Percentiles rank a stretch among this genome's conserved stretches.
Conservation (phyloP, 2,329 filamentous ascomycete genomes). For the Amesomyces nigricolor region DNA sequence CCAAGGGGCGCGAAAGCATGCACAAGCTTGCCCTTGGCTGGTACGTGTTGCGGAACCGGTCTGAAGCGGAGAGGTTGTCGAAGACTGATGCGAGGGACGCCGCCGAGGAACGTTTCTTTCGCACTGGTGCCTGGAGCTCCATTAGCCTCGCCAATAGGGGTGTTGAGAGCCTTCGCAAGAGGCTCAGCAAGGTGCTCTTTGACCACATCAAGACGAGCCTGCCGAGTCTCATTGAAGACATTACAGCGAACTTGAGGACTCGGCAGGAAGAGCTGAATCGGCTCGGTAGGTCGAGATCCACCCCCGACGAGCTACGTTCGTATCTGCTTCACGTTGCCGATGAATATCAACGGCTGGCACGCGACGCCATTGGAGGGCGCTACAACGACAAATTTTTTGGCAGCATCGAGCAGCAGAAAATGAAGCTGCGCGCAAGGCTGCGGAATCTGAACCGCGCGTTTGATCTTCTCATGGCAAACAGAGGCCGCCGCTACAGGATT, state of each 20-base stretch:
- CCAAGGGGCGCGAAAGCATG: slow-evolving; percentile 26
- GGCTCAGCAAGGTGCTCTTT: slow-evolving; percentile 34
- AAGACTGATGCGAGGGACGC: slow-evolving; percentile 20
- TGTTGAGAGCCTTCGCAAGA: slow-evolving; percentile 32
- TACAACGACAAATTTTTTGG: slow-evolving; percentile 39
- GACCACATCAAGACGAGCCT: slow-evolving; percentile 29
- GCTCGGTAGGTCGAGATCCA: slow-evolving; percentile 15
- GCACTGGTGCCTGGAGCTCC: slow-evolving; percentile 26
- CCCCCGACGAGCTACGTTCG: slow-evolving; percentile 27
- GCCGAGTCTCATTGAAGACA: slow-evolving; percentile 28
- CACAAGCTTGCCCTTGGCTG: slow-evolving; percentile 26
- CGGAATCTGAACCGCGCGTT: slow-evolving; percentile 6
- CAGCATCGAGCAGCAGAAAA: neutral
- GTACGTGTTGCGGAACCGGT: slow-evolving; percentile 42
- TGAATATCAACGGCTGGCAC: slow-evolving; percentile 34
- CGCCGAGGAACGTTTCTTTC: slow-evolving; percentile 21
- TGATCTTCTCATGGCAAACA: neutral
- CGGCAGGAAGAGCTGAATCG: slow-evolving; percentile 1
- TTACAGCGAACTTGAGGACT: slow-evolving; percentile 22
- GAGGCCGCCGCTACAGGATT: slow-evolving; percentile 6
- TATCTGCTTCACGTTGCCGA: slow-evolving; percentile 35
- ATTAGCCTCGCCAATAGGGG: slow-evolving; percentile 32
- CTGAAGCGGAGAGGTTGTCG: slow-evolving; percentile 19
- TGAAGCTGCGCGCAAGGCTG: slow-evolving; percentile 4
- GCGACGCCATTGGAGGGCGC: slow-evolving; percentile 36